Conservation (phyloP, 352 stramenopile species). For the Phytophthora litchii region DNA sequence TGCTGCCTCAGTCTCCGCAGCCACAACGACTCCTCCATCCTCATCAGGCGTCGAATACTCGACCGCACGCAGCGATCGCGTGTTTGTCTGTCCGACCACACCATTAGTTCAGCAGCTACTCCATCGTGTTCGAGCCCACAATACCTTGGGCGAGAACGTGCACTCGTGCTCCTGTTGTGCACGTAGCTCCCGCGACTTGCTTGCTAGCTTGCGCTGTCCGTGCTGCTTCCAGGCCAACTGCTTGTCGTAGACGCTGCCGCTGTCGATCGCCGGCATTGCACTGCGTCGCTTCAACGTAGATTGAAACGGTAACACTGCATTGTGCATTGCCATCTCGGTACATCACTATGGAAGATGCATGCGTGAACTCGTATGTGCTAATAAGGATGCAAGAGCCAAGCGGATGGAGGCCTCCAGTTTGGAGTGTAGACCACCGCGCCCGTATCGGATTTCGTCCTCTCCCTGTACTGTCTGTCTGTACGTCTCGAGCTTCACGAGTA, state of each 20-base stretch:
- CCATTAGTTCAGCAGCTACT: too few relatives aligned
- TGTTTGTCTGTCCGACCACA: conserved; percentile 12
- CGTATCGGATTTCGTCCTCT: too few relatives aligned
- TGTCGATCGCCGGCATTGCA: conserved; percentile 9
- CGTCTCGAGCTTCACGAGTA: too few relatives aligned
- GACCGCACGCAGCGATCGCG: conserved; percentile 5
- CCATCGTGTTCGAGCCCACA: background rate
- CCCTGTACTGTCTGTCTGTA: too few relatives aligned
- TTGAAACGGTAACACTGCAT: background rate
- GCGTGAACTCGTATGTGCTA: too few relatives aligned
- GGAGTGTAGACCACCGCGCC: too few relatives aligned
- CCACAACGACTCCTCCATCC: conserved; percentile 11
- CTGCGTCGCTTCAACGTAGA: conserved; percentile 2
- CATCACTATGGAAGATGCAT: too few relatives aligned
- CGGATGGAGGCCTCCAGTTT: too few relatives aligned
- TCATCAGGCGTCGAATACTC: conserved; percentile 13
- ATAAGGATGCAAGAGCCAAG: too few relatives aligned
- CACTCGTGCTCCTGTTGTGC: conserved; percentile 51
- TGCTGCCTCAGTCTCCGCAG: conserved; percentile 15
- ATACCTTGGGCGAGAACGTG: conserved; percentile 68
- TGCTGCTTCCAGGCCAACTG: conserved; percentile 65
- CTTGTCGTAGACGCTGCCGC: conserved; percentile 57
- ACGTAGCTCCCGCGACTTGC: conserved; percentile 49
- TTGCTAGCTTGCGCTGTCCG: conserved; percentile 57
- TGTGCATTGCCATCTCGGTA: too few relatives aligned